Base-by-base conservation (phyloP, 1,284 basidiomycete species). In the Stereum hirsutum region DNA sequence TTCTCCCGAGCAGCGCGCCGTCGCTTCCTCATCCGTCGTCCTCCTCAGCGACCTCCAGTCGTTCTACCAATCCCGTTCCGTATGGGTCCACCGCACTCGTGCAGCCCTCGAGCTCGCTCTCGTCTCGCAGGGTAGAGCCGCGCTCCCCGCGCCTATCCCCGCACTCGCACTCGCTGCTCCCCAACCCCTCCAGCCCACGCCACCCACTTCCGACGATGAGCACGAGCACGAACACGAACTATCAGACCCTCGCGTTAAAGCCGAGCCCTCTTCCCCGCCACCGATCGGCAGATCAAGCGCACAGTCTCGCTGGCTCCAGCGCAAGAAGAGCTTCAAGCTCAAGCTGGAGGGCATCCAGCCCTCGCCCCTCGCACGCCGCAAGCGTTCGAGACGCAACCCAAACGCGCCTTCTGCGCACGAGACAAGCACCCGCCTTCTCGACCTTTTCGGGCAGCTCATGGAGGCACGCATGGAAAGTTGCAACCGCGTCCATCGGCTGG, bases 401-500 rank as follows among this genome's bases (percentile, higher is more conserved):
- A 25, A 42, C 14, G 32, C n/a, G 5, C 5, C 63, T 64, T 50
- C 69, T 56, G 51, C 57, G 59, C 52, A 60, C 17, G 70, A 74
- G 49, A 64, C 69, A 23, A 59, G 64, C 33, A 64, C 78, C 24
- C 71, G 70, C 40, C 69, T 86, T 43, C 64, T 86, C 45, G 72
- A 78, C 52, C 72, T 78, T 65, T 84, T 81, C 54, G 78, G 78
- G 45, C 70, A 74, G 49, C 75, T 86, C 64, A 74, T 84, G 66
- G 78, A 83, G 52, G 67, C 75, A 5, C 70, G 83, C 42, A 76
- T 86, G 72, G 80, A 85, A 57, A 82, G 78, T 55, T 86, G 82
- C 57, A 68, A 78, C 49, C 66, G 80, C 28, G 65, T 82, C 39
- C 73, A 74, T 49, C 68, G 68, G 36, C 65, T 86, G 50, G 70